Evolutionary conservation across 1,139 yeast species (phyloP).

Genomic region (Nakaseomyces delphensis): DNA sequence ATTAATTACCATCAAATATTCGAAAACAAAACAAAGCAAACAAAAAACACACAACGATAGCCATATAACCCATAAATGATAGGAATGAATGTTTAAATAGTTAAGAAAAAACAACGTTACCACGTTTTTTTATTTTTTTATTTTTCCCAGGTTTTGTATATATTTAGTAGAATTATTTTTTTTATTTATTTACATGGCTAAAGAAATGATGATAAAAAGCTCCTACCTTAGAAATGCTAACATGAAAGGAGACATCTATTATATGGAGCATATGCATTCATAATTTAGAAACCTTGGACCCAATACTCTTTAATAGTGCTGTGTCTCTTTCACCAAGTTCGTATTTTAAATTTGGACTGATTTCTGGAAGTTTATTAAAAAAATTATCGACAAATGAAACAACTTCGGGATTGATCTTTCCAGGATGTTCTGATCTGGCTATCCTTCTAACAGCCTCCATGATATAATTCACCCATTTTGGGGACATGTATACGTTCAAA

Average conservation of each 20-base stretch:
- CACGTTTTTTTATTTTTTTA: not conserved
- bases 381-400: not conserved
- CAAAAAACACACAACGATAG: not conserved
- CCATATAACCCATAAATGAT: no score
- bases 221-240: no score
- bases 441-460: not conserved
- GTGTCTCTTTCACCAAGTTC: not conserved
- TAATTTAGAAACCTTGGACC: not conserved
- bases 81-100: no score
- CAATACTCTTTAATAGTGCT: not conserved
- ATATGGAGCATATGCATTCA: no score
- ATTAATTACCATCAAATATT: no score
- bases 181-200: not conserved
- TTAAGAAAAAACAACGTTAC: no score
- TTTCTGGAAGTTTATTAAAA: not conserved
- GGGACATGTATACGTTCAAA: not conserved
- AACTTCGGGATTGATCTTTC: not conserved
- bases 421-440: not conserved
- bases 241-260: no score
- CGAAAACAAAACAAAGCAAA: no score
- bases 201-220: not conserved
- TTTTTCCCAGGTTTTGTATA: no score
- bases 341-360: not conserved
- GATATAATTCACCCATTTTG: conserved; percentile 5
- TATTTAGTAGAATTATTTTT: no score